phyloP scores from a whole-genome alignment of 345 rosid genomes.

The Salix brachista region DNA sequence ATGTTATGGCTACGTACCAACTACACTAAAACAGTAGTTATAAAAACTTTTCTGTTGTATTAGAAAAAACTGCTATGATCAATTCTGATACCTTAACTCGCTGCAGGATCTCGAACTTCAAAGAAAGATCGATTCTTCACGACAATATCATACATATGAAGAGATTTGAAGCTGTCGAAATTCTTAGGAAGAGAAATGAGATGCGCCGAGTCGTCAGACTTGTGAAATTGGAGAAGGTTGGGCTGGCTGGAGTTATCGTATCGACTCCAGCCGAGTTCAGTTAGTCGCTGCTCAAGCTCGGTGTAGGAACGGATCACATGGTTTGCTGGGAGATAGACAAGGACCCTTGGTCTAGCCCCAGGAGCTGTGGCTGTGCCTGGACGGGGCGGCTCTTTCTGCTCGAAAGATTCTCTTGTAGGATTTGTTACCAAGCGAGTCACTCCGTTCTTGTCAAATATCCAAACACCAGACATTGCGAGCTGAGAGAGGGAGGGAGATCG shows the following conservation, averaged over 20 bases:
- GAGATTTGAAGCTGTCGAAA: slow-evolving; percentile 36
- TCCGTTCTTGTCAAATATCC: slow-evolving; percentile 63
- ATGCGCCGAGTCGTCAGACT: slow-evolving; percentile 39
- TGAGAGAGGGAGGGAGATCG: not conserved
- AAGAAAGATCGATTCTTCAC: slow-evolving; percentile 61
- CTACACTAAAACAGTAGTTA: not conserved
- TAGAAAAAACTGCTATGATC: not conserved
- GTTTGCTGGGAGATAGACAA: slow-evolving; percentile 55
- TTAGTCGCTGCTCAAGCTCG: slow-evolving; percentile 50
- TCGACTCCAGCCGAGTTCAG: slow-evolving; percentile 64
- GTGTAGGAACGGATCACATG: slow-evolving; percentile 48
- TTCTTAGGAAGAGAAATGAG: slow-evolving; percentile 51
- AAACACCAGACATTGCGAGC: slow-evolving; percentile 52
- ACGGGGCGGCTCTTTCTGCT: slow-evolving; percentile 39
- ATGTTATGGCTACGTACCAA: not conserved
- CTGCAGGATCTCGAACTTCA: slow-evolving; percentile 44
- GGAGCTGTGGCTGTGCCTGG: slow-evolving; percentile 64
- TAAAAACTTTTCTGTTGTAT: not conserved
- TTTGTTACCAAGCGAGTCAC: slow-evolving; percentile 47
- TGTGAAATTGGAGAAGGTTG: slow-evolving; percentile 59
- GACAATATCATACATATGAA: slow-evolving; percentile 65
- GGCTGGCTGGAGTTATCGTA: slow-evolving; percentile 33
- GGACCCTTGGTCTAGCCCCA: slow-evolving; percentile 62
- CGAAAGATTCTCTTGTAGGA: slow-evolving; percentile 62
- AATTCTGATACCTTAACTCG: not conserved